Conservation (phyloP, 1,284 basidiomycete genomes). For the Boletus smithii region DNA sequence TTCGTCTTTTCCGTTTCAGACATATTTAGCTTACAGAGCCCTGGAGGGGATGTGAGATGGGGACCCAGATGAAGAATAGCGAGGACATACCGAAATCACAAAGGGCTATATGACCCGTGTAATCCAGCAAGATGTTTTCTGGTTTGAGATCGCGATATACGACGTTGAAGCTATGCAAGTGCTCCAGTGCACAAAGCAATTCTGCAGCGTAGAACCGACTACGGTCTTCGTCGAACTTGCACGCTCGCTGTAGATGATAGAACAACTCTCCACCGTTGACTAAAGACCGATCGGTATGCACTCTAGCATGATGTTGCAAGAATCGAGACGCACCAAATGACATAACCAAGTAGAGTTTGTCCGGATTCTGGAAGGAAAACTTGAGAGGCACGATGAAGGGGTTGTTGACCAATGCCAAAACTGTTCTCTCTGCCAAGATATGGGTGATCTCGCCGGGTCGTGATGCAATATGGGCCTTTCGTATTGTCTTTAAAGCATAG, state of each 20-base stretch:
- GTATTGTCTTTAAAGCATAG: slow-evolving; percentile 97
- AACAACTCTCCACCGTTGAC: slow-evolving; percentile 98
- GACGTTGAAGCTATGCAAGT: slow-evolving; percentile 96
- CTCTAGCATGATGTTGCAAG: not conserved
- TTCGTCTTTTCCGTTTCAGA: slow-evolving; percentile 96
- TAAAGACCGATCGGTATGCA: slow-evolving; percentile 28
- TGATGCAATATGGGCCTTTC: slow-evolving; percentile 98
- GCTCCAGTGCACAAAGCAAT: slow-evolving; percentile 91
- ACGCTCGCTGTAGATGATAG: slow-evolving; percentile 96
- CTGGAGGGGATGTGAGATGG: slow-evolving; percentile 31
- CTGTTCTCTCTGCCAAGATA: slow-evolving; percentile 95
- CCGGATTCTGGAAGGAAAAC: slow-evolving; percentile 97
- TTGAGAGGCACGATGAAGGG: slow-evolving; percentile 99
- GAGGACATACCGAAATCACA: slow-evolving; percentile 81
- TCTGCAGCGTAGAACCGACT: slow-evolving; percentile 97
- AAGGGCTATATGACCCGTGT: slow-evolving; percentile 95
- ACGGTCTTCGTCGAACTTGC: slow-evolving; percentile 91
- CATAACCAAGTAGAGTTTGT: slow-evolving; percentile 97
- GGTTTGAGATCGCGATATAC: slow-evolving; percentile 98
- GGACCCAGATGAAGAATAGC: not conserved
- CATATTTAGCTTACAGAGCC: slow-evolving; percentile 99
- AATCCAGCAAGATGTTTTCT: slow-evolving; percentile 96
- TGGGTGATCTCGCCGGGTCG: slow-evolving; percentile 97
- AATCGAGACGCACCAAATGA: slow-evolving; percentile 69
- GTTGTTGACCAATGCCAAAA: slow-evolving; percentile 95